phyloP scores from a whole-genome alignment of 2,329 filamentous ascomycete genomes.

The Pseudogymnoascus sp. region DNA sequence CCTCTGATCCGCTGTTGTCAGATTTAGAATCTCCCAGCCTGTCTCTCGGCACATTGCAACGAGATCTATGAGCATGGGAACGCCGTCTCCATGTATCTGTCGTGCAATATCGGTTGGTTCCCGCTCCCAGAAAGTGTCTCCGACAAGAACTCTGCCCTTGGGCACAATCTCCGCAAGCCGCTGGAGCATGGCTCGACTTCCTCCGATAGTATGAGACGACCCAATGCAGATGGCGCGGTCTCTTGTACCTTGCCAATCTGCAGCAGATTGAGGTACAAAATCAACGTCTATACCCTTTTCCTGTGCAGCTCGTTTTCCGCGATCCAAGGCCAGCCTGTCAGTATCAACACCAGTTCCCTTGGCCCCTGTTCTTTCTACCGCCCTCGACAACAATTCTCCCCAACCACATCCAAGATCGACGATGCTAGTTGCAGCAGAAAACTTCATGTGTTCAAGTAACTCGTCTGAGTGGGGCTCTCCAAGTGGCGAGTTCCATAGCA shows the following conservation, averaged over 20 bases:
- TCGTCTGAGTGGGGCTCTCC: not conserved
- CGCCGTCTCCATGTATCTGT: not conserved
- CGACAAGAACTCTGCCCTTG: slow-evolving; percentile 3
- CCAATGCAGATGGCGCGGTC: slow-evolving; percentile 2
- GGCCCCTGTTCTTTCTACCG: not conserved
- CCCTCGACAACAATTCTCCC: not conserved
- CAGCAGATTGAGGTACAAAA: not conserved
- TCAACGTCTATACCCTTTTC: not conserved
- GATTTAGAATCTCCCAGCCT: not conserved
- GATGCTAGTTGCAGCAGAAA: not conserved
- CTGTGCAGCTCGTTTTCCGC: not conserved
- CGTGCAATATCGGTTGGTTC: not conserved
- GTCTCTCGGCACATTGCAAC: slow-evolving; percentile 1
- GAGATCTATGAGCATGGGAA: not conserved
- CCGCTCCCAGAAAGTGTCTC: slow-evolving; percentile 1
- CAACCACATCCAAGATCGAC: not conserved
- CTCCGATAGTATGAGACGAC: not conserved
- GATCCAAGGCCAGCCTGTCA: not conserved
- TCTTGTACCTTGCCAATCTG: not conserved
- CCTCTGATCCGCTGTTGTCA: slow-evolving; percentile 3
- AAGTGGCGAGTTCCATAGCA: slow-evolving; percentile 4
- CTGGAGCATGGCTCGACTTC: slow-evolving; percentile 1
- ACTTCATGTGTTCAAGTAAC: not conserved
- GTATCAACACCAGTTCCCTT: not conserved
- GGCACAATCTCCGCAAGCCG: not conserved